Conservation (phyloP, 331 rosid species). For the Malus hybrid region DNA sequence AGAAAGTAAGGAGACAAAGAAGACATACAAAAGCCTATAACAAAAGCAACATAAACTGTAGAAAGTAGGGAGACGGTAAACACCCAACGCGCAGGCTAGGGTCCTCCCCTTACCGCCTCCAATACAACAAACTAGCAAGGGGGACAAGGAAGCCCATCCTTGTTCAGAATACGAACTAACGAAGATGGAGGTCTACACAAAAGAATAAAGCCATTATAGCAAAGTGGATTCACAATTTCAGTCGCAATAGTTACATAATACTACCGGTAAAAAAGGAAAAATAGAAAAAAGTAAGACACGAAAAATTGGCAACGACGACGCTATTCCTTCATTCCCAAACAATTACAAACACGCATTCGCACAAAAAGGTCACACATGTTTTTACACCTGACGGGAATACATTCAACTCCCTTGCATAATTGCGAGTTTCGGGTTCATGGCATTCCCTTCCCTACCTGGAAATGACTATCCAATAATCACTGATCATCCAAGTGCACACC, state of each 20-base stretch:
- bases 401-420: conserved; percentile 11
- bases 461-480: conserved; percentile 19
- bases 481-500: conserved; percentile 5
- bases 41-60: no score
- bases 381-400: conserved; percentile 16
- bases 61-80: no score
- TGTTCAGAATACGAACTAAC: no score
- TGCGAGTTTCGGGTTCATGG: conserved; percentile 9
- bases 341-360: conserved; percentile 23
- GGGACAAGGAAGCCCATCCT: no score
- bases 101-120: no score
- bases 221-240: conserved; percentile 7
- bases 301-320: conserved; percentile 1
- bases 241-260: conserved; percentile 12
- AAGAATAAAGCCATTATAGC: conserved; percentile 25
- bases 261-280: not conserved
- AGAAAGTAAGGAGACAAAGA: no score
- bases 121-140: no score
- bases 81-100: no score
- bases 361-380: conserved; percentile 9
- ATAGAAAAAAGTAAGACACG: not conserved
- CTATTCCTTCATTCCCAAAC: conserved; percentile 27
- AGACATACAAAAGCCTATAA: no score
- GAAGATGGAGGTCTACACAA: conserved; percentile 9
- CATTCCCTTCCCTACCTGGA: conserved; percentile 2